Conservation (phyloP, 139 green algal species). For the Coelastrella sp. region DNA sequence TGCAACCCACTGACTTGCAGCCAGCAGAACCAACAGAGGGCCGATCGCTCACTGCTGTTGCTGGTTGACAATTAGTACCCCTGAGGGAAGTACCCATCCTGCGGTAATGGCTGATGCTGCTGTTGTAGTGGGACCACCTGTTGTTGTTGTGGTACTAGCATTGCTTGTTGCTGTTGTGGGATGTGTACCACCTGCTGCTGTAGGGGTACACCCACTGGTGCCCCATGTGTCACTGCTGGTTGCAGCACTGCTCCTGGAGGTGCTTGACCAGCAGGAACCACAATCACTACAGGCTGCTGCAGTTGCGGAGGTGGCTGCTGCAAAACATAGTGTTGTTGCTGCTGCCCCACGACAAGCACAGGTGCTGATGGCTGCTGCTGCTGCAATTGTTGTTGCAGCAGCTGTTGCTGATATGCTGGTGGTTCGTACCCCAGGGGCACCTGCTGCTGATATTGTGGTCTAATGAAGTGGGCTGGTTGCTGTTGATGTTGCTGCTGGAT, state of each 20-base stretch:
- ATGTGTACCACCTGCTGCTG: neutral
- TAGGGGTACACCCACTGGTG: too few species aligned
- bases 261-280: neutral
- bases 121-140: too few species aligned
- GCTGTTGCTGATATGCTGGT: too few species aligned
- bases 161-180: slow-evolving; percentile 15
- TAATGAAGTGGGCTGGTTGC: too few species aligned
- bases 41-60: neutral
- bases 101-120: neutral
- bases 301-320: neutral
- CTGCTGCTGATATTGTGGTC: too few species aligned
- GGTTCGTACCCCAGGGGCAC: too few species aligned
- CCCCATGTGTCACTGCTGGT: neutral
- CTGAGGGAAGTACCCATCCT: neutral
- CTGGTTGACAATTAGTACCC: neutral
- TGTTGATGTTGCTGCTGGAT: too few species aligned
- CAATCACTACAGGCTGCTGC: neutral
- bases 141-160: neutral
- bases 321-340: too few species aligned
- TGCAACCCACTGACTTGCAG: neutral
- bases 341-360: neutral
- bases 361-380: neutral
- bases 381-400: neutral
- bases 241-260: neutral
- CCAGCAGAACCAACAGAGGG: neutral